Conservation (phyloP, 1,139 yeast species). For the Taphrina betulina region DNA sequence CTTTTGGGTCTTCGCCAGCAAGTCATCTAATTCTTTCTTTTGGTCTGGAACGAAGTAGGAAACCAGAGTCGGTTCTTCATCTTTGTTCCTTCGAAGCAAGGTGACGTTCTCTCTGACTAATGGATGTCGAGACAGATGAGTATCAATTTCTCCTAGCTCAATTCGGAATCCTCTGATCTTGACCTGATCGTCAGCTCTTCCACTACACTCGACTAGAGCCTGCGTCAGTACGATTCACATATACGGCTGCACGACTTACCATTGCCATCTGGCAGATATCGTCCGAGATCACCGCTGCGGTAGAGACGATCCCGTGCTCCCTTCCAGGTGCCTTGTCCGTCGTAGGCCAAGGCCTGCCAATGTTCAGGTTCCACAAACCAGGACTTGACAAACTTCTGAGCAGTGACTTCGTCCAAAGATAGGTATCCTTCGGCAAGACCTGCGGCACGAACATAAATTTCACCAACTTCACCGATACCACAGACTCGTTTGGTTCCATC, state of each 20-base stretch:
- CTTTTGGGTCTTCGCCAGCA: slow-evolving; percentile 46
- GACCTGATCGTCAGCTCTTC: slow-evolving; percentile 98
- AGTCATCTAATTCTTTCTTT: slow-evolving; percentile 49
- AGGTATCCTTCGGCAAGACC: slow-evolving; percentile 97
- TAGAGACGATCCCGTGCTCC: slow-evolving; percentile 95
- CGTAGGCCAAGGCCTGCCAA: slow-evolving; percentile 40
- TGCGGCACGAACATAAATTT: slow-evolving; percentile 95
- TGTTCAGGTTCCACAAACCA: slow-evolving; percentile 68
- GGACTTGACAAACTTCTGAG: slow-evolving; percentile 79
- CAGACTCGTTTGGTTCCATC: slow-evolving; percentile 83
- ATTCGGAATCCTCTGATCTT: slow-evolving; percentile 98
- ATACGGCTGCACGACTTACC: background rate
- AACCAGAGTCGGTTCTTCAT: slow-evolving; percentile 85
- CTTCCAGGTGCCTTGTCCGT: slow-evolving; percentile 52
- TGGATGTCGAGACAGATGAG: slow-evolving; percentile 64
- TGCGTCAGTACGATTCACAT: background rate
- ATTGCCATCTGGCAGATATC: slow-evolving; percentile 94
- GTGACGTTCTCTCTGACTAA: slow-evolving; percentile 35
- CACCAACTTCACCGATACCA: slow-evolving; percentile 99
- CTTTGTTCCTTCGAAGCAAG: slow-evolving; percentile 67
- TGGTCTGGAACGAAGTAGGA: slow-evolving; percentile 88
- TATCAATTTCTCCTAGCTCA: slow-evolving; percentile 96
- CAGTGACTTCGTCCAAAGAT: slow-evolving; percentile 82
- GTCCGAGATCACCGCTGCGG: slow-evolving; percentile 96
- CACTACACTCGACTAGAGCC: slow-evolving; percentile 83